Base-by-base conservation (phyloP, 768 basidiomycete species). In the Austroboletus festivus region DNA sequence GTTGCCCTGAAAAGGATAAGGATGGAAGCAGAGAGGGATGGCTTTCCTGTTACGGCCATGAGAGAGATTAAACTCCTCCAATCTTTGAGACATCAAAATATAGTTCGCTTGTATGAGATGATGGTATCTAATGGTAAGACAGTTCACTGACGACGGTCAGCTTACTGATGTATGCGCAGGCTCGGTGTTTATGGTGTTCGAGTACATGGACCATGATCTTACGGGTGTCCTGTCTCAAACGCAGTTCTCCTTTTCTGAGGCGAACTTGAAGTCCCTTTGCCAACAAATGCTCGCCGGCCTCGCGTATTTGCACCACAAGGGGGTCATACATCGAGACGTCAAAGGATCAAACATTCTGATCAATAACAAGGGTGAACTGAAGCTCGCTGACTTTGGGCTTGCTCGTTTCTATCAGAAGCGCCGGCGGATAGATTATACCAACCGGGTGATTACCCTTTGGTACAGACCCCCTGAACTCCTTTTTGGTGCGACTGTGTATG, bases 21-120 rank as follows among this genome's bases (percentile, higher is more conserved):
- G 37, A 96, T 99, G 94, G 96, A 99, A 66, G 80, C 88, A 5
- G 96, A 99, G 70, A 83, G 81, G 60, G 96, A 99, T 63, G 96
- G 96, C 0, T 99, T 99, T 68, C 96, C 96, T 13, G 92, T 99
- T 7, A 99, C 96, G 23, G 93, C 96, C 1, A 95, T 98, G 87
- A 81, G 96, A 42, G 96, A 99, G 71, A 97, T 99, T 70, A 99
- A 98, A 63, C 80, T 99, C 34, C 71, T 99, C 26, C 96, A 99
- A 63, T 89, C 86, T 6, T 69, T 99, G 42, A 77, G 83, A 50
- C 95, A 99, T 66, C 77, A 78, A 33, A 99, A 99, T 61, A 81
- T 99, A 37, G 83, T 99, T 37, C 78, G 78, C 42, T 72, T 99
- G 31, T 83, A 88, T 55, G 96, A 99, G 70, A 99, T 99, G 93